phyloP scores from a whole-genome alignment of 352 stramenopile genomes.

The Globisporangium radiosum region DNA sequence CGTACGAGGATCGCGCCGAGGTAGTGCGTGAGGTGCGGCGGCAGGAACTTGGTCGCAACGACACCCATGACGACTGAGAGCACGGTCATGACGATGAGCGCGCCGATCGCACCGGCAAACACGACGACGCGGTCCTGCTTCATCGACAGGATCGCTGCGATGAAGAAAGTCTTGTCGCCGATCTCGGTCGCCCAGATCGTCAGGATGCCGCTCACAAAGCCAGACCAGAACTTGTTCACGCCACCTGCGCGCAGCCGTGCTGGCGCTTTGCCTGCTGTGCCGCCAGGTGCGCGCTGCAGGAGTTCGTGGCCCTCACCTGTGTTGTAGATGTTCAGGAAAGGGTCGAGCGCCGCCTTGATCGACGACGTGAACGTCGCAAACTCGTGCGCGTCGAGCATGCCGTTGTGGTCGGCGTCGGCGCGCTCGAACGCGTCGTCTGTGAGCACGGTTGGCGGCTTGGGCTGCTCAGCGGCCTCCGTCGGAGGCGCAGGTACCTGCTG shows the following conservation, averaged over 20 bases:
- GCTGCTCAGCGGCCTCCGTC: constrained; percentile 9
- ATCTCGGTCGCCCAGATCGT: constrained; percentile 99
- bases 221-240: constrained; percentile 82
- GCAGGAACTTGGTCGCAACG: constrained; percentile 93
- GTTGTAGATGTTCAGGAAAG: constrained; percentile 34
- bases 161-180: constrained; percentile 99
- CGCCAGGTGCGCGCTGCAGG: constrained; percentile 4
- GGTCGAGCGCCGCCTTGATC: constrained; percentile 43
- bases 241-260: constrained; percentile 28
- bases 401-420: constrained; percentile 69
- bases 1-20: constrained; percentile 85
- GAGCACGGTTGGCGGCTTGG: constrained; percentile 16
- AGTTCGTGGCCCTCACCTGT: constrained; percentile 16
- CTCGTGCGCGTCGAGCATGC: constrained; percentile 51
- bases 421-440: constrained; percentile 46
- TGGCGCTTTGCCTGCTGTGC: constrained; percentile 1
- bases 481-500: constrained; percentile 10
- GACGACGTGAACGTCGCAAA: constrained; percentile 54
- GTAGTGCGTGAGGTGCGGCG: constrained; percentile 94
- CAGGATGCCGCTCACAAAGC: constrained; percentile 84
- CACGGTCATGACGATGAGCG: constrained; percentile 96
- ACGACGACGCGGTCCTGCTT: constrained; percentile 94
- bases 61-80: constrained; percentile 96
- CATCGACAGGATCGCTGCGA: constrained; percentile 95
- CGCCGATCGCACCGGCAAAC: constrained; percentile 92